Conservation (phyloP, 192 early-diverging fungal species). For the Chytriomyces hyalinus region DNA sequence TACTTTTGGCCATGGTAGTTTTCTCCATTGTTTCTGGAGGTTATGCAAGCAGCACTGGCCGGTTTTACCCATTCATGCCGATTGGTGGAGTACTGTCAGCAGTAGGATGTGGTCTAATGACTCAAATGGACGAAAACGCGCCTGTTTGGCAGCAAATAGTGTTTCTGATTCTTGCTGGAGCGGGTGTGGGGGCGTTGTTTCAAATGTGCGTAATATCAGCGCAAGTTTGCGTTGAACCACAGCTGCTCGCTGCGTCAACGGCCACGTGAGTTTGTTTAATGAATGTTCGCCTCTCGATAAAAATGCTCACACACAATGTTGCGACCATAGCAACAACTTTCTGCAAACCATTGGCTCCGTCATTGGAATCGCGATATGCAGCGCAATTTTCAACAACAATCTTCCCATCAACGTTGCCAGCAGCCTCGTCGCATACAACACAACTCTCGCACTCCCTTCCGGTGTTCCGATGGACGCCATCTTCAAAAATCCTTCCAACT, state of each 20-base stretch:
- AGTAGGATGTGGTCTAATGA: conserved; percentile 22
- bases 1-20: conserved; percentile 72
- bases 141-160: conserved; percentile 8
- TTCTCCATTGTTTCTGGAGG: conserved; percentile 56
- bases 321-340: conserved; percentile 46
- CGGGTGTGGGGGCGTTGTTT: conserved; percentile 32
- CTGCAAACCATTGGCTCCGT: conserved; percentile 59
- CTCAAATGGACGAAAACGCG: conserved; percentile 22
- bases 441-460: not conserved
- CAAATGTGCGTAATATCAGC: conserved; percentile 32
- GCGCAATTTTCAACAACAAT: conserved; percentile 64
- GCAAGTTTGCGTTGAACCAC: conserved; percentile 46
- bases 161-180: conserved; percentile 37
- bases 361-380: conserved; percentile 64
- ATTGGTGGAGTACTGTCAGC: conserved; percentile 25
- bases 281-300: conserved; percentile 51
- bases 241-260: conserved; percentile 70
- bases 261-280: conserved; percentile 46
- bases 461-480: not conserved
- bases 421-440: not conserved
- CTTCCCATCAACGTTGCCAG: conserved; percentile 49
- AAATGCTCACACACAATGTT: not conserved
- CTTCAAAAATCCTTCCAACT: not conserved
- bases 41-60: conserved; percentile 10
- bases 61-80: conserved; percentile 31